Conservation (phyloP, 192 early-diverging fungal species). For the Phycomyces blakesleeanus region DNA sequence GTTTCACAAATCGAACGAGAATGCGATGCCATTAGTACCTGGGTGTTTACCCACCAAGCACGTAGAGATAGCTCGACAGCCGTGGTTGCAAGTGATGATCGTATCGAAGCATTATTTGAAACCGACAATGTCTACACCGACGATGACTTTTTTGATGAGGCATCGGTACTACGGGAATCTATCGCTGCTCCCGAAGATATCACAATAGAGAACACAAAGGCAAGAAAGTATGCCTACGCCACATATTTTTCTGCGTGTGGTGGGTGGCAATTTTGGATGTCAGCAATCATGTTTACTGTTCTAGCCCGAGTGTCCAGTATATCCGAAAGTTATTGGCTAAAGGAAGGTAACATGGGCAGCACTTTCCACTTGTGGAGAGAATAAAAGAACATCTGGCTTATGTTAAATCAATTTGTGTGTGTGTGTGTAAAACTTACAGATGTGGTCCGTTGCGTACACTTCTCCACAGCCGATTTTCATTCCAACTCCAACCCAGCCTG, state of each 20-base stretch:
- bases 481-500: not conserved
- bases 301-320: constrained; percentile 43
- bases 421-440: not conserved
- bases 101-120: constrained; percentile 14
- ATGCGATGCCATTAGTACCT: not conserved
- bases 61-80: not conserved
- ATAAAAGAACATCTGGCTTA: not conserved
- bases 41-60: not conserved
- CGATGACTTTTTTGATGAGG: constrained; percentile 20
- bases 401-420: not conserved
- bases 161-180: constrained; percentile 7
- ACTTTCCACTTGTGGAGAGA: not conserved
- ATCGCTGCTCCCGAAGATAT: not conserved
- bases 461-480: not conserved
- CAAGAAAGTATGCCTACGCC: constrained; percentile 45
- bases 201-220: not conserved
- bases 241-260: constrained; percentile 70
- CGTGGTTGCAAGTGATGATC: not conserved
- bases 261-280: constrained; percentile 51
- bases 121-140: not conserved
- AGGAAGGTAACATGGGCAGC: constrained; percentile 28
- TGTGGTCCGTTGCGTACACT: constrained; percentile 12
- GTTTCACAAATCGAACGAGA: not conserved
- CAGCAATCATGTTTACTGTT: constrained; percentile 37
- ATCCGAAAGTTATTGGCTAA: constrained; percentile 49